phyloP scores from a whole-genome alignment of 257 asterid genomes.

The Capsicum baccatum region DNA sequence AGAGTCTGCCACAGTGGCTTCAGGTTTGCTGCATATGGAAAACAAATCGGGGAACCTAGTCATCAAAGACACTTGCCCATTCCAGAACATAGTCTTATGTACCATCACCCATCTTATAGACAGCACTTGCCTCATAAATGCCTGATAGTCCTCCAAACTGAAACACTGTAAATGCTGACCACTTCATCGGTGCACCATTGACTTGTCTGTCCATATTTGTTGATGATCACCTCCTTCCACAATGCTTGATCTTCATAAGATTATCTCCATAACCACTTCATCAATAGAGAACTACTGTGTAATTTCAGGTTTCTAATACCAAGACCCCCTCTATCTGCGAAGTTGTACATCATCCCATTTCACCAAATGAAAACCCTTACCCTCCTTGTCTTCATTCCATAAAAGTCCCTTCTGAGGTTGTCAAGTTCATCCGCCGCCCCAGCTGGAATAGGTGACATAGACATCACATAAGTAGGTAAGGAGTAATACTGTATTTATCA shows the following conservation, averaged over 20 bases:
- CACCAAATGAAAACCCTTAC: neutral
- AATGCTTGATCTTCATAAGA: neutral
- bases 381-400: neutral
- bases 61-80: neutral
- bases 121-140: neutral
- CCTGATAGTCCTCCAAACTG: neutral
- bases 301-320: neutral
- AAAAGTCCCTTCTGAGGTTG: neutral
- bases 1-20: neutral
- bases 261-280: neutral
- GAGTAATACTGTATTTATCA: neutral
- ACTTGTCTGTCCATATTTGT: neutral
- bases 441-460: neutral
- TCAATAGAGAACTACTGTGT: neutral
- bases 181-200: neutral
- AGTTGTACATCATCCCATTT: neutral
- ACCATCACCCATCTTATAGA: neutral
- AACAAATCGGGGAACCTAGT: neutral
- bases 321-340: neutral
- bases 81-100: neutral
- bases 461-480: constrained; percentile 7
- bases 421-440: neutral
- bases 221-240: constrained; percentile 1
- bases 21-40: neutral
- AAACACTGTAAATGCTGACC: neutral